Conservation (phyloP, 768 basidiomycete species). For the Gloeostereum incarnatum region DNA sequence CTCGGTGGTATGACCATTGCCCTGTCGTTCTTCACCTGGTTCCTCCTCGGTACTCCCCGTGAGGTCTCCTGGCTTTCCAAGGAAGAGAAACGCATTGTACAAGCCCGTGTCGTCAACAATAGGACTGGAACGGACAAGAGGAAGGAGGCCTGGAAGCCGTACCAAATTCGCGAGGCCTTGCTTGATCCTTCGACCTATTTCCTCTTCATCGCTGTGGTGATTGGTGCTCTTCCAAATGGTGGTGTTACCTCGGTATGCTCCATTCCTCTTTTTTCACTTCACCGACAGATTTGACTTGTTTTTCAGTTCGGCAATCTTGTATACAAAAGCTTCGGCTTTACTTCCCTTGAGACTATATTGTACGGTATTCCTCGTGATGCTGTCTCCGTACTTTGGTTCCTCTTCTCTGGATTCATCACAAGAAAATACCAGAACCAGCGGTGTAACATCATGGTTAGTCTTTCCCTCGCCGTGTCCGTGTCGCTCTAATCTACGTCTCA, state of each 20-base stretch:
- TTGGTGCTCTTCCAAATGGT: constrained; percentile 6
- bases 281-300: background rate
- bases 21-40: constrained; percentile 5
- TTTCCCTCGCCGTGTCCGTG: background rate
- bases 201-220: constrained; percentile 4
- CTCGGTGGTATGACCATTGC: constrained; percentile 6
- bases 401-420: constrained; percentile 3
- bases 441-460: constrained; percentile 5
- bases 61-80: constrained; percentile 6
- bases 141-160: constrained; percentile 5
- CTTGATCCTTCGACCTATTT: constrained; percentile 7
- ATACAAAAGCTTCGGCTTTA: constrained; percentile 7
- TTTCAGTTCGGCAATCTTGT: constrained; percentile 7
- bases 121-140: constrained; percentile 7
- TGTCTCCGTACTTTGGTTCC: constrained; percentile 7
- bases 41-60: constrained; percentile 7
- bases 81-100: constrained; percentile 5
- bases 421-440: background rate
- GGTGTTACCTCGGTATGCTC: constrained; percentile 6
- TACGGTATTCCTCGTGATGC: constrained; percentile 4
- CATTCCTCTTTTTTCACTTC: background rate
- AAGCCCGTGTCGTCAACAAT: constrained; percentile 6
- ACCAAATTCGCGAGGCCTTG: constrained; percentile 6
- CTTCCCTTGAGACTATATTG: constrained; percentile 5
- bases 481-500: background rate